Conservation (phyloP, 306 rosid genomes). For the Cajanus cajan region DNA sequence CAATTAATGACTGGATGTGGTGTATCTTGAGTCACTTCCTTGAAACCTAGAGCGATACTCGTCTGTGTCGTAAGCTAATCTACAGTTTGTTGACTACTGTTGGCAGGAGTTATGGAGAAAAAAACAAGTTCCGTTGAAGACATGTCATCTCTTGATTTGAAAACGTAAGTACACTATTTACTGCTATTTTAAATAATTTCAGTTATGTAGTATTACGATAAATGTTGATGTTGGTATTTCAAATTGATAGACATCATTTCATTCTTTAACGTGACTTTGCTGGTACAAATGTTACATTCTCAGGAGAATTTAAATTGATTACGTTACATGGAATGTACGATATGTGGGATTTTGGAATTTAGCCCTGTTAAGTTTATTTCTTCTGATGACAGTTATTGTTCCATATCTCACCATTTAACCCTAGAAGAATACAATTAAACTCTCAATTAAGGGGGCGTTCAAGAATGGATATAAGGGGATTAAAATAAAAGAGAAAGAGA, state of each 20-base stretch:
- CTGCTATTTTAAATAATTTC: slow-evolving; percentile 3
- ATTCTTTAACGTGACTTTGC: slow-evolving; percentile 4
- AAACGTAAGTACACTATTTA: slow-evolving; percentile 58
- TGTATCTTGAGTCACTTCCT: background rate
- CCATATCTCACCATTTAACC: background rate
- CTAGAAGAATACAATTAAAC: background rate
- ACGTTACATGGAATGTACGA: background rate
- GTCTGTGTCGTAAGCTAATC: background rate
- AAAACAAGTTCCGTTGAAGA: slow-evolving; percentile 58
- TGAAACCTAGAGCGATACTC: background rate
- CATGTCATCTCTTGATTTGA: slow-evolving; percentile 69
- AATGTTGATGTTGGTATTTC: background rate
- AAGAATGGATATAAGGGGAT: background rate
- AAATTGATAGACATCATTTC: background rate
- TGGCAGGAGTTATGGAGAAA: slow-evolving; percentile 62
- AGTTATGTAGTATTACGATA: background rate
- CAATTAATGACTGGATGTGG: background rate
- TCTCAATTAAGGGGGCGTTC: background rate
- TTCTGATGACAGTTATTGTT: slow-evolving; percentile 3
- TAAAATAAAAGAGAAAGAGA: background rate
- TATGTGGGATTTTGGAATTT: background rate
- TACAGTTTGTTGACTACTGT: slow-evolving; percentile 20
- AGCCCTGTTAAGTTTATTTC: background rate
- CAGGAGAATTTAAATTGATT: background rate
- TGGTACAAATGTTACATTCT: background rate